These are phyloP conservation scores for Penicillium roqueforti DNA, from an alignment of 495 filamentous ascomycete genomes.

Conservation along the genomic window DNA sequence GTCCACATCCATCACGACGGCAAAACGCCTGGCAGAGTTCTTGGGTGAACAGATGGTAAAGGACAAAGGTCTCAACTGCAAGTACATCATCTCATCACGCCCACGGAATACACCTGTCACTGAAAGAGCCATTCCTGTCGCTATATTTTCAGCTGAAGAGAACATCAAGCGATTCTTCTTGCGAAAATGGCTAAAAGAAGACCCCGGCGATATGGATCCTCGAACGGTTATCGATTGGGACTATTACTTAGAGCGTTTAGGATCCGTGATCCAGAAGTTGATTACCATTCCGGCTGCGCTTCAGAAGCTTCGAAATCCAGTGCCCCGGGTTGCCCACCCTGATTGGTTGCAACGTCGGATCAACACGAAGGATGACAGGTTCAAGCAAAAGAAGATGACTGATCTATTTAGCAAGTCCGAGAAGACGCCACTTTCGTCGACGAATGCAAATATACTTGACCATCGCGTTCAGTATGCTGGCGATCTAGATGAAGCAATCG, in stretches of 20 bases:
- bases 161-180: conserved; percentile 84
- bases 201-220: conserved; percentile 89
- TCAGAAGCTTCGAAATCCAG: conserved; percentile 91
- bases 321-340: conserved; percentile 87
- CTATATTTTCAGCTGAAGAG: conserved; percentile 93
- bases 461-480: conserved; percentile 51
- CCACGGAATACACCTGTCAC: conserved; percentile 90
- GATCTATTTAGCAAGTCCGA: conserved; percentile 81
- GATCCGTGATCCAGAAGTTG: conserved; percentile 95
- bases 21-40: conserved; percentile 93
- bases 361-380: conserved; percentile 88
- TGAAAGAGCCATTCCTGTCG: conserved; percentile 88
- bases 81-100: conserved; percentile 91
- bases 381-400: conserved; percentile 98
- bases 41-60: conserved; percentile 98
- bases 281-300: conserved; percentile 97
- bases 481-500: conserved; percentile 86
- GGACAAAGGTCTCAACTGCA: conserved; percentile 98
- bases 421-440: conserved; percentile 69
- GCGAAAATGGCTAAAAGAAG: conserved; percentile 91
- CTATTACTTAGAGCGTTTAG: conserved; percentile 92
- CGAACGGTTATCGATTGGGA: conserved; percentile 87
- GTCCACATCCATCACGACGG: conserved; percentile 96
- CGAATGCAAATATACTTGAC: conserved; percentile 62
- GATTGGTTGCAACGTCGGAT: conserved; percentile 95